Evolutionary conservation across 805 yeast species (phyloP).

Genomic region (Lachancea waltii): DNA sequence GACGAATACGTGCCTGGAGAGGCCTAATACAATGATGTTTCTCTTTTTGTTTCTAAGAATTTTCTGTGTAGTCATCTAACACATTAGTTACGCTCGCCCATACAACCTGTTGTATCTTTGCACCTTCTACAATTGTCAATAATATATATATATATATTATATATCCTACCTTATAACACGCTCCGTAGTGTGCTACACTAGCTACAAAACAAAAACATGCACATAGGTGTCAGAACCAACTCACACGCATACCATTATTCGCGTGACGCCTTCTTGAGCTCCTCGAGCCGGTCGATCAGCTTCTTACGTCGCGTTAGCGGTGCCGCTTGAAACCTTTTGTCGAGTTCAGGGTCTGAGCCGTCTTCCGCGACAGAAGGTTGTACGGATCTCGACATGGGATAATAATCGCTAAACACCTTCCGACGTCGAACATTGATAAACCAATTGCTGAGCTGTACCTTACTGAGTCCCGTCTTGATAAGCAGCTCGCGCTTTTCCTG

Average conservation of each 20-base stretch:
- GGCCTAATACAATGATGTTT: neutral
- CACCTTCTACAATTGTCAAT: too few relatives aligned
- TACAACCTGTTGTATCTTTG: too few relatives aligned
- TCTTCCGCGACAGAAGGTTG: slow-evolving; percentile 10
- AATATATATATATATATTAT: too few relatives aligned
- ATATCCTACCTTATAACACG: too few relatives aligned
- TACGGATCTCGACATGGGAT: slow-evolving; percentile 14
- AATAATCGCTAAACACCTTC: slow-evolving; percentile 41
- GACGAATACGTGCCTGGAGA: slow-evolving; percentile 13
- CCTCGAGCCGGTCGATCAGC: slow-evolving; percentile 31
- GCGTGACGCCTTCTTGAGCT: slow-evolving; percentile 23
- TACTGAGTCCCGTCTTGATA: slow-evolving; percentile 67
- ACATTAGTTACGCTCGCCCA: too few relatives aligned
- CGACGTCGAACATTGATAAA: slow-evolving; percentile 82
- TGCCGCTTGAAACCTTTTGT: slow-evolving; percentile 21
- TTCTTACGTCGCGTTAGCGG: slow-evolving; percentile 30
- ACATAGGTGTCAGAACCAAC: too few relatives aligned
- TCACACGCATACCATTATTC: too few relatives aligned
- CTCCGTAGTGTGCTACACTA: too few relatives aligned
- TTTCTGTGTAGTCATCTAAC: too few relatives aligned
- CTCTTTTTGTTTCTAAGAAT: too few relatives aligned
- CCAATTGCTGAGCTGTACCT: slow-evolving; percentile 81
- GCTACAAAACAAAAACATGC: too few relatives aligned
- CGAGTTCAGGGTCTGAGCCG: slow-evolving; percentile 17
- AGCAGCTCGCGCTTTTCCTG: slow-evolving; percentile 66